Evolutionary conservation across 1,284 basidiomycete genomes (phyloP), one percentile per base, ranked within the genome.

Genomic region (Malassezia slooffiae): DNA sequence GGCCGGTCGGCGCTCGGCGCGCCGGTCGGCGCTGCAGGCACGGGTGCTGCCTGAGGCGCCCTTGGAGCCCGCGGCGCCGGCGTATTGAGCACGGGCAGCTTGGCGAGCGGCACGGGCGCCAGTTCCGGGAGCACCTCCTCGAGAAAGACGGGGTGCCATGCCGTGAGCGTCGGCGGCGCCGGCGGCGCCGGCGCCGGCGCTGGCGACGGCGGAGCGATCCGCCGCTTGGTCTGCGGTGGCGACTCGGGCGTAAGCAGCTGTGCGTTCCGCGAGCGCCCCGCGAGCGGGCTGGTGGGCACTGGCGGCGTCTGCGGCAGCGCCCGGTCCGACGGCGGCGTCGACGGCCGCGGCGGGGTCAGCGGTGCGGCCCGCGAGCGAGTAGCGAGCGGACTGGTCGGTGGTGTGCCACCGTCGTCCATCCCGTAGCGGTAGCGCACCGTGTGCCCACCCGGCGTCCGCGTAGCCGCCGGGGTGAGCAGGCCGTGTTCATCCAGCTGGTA

Each of bases 111-210:
- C 20, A 48, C 34, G n/a, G 21, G 32, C 26, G 34, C 32, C 24
- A 35, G 15, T 26, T 7, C 24, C 24, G 7, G 8, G 24, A 7
- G 7, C 2, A 22, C 9, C 4, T 42, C 31, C 19, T 43, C 12
- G n/a, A 29, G 21, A 35, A 48, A 48, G 15, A 27, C 29, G 15
- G 40, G 22, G 39, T 48, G 46, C 46, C 46, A 48, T 5, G 9
- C 19, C 2, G 27, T 7, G 5, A 48, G 23, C 8, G 20, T 37
- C 10, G 6, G 36, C 2, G 21, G 10, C n/a, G 9, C 5, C 11
- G 35, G 27, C 21, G 10, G 15, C 17, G 16, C 16, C 33, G 20
- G 33, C 33, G 33, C 12, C 12, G 9, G 23, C 24, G 23, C 7
- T 2, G 34, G 13, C 15, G 36, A 26, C 27, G 36, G 26, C 17